Evolutionary conservation across 2,329 filamentous ascomycete species (phyloP).

Genomic region (Xylariales sp.): DNA sequence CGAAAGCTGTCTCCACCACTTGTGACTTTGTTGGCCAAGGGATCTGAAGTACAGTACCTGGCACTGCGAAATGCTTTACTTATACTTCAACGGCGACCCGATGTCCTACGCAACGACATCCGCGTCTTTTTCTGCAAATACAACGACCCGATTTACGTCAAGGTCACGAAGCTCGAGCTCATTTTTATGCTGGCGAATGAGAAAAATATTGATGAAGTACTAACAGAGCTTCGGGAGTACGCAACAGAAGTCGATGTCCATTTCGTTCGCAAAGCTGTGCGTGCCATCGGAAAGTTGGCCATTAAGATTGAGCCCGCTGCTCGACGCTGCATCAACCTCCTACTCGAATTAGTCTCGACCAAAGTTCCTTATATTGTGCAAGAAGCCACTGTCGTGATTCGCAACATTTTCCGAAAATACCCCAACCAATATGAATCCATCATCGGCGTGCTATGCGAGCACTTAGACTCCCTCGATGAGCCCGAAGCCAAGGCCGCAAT

Average conservation of each 20-base stretch:
- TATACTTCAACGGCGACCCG: constrained; percentile 91
- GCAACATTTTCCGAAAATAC: constrained; percentile 99
- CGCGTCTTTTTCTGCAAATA: constrained; percentile 99
- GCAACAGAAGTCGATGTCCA: constrained; percentile 99
- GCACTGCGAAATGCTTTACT: constrained; percentile 92
- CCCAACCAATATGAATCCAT: constrained; percentile 99
- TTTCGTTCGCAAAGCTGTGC: constrained; percentile 96
- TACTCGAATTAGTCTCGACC: constrained; percentile 94
- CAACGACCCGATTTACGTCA: constrained; percentile 99
- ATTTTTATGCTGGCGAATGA: constrained; percentile 99
- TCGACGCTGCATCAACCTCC: constrained; percentile 87
- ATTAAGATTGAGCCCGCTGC: constrained; percentile 99
- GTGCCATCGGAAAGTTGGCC: constrained; percentile 95
- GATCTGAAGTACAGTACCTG: constrained; percentile 97
- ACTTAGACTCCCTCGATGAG: constrained; percentile 95
- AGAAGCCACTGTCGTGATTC: constrained; percentile 97
- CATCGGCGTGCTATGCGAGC: constrained; percentile 93
- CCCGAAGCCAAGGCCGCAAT: constrained; percentile 98
- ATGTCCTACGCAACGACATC: constrained; percentile 95
- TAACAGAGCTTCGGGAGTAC: constrained; percentile 95
- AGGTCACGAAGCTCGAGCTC: constrained; percentile 97
- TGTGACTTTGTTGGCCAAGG: constrained; percentile 94
- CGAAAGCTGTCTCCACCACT: constrained; percentile 94
- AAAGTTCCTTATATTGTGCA: constrained; percentile 99
- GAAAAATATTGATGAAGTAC: constrained; percentile 92